Evolutionary conservation across 345 rosid species (phyloP), one percentile per base, ranked within the genome.

Genomic region (Ceriops decandra): DNA sequence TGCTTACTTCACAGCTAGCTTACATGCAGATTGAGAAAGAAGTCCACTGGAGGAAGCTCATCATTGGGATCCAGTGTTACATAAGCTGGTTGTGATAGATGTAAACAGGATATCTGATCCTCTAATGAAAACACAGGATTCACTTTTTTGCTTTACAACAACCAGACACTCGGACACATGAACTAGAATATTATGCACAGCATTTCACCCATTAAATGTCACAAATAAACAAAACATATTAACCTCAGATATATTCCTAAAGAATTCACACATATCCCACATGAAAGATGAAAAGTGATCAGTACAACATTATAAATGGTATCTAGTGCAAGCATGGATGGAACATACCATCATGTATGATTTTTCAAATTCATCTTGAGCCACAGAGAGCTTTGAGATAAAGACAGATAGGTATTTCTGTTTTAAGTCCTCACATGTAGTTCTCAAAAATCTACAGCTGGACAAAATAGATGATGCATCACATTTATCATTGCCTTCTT

Each of bases 331-430:
- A 9, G 19, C 60, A 60, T 30, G 35, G 17, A 47, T n/a, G 51
- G 38, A 69, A 60, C 33, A n/a, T 74, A 93, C 98, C 96, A 86
- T 97, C 72, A 53, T 60, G 78, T 84, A 76, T 66, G 89, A 83
- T 72, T 81, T 93, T 65, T 63, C 80, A 77, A 86, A 93, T 60
- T 93, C 98, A 57, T 82, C 90, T 77, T 86, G 97, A 75, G 87
- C 90, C 4, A 81, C 62, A 53, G 74, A 80, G 36, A 87, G 86
- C 81, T 82, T 93, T 70, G 85, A 67, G 69, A 72, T 82, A 78
- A 93, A 91, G 31, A 78, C 80, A n/a, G 91, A 81, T 69, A 93
- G 79, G 75, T 86, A 93, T 82, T 89, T 93, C 67, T 82, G 83
- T 71, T 89, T 86, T 62, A 89, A 76, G 74, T 80, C 74, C 76